Evolutionary conservation across 192 early-diverging fungal species (phyloP).

Genomic region (Coemansia sp.): DNA sequence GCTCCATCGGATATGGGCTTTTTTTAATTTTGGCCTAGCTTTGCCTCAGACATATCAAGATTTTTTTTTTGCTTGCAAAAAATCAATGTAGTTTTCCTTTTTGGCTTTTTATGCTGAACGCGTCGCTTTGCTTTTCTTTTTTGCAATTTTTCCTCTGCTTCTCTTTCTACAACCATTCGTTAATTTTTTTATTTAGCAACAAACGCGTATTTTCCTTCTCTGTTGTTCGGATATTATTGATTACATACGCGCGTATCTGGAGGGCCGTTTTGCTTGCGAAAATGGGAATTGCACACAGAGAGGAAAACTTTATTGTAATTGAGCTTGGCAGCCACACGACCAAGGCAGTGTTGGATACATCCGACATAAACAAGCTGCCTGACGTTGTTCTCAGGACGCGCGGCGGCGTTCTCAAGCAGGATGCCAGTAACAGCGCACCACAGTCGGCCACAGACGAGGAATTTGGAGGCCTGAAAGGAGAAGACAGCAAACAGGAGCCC

Average conservation of each 20-base stretch:
- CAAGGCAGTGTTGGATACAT: conserved; percentile 73
- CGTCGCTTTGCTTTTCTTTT: background rate
- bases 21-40: too few relatives aligned
- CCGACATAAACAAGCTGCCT: conserved; percentile 76
- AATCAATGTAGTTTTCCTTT: background rate
- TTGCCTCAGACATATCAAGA: too few relatives aligned
- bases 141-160: background rate
- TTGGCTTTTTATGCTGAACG: background rate
- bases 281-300: conserved; percentile 55
- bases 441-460: too few relatives aligned
- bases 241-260: too few relatives aligned
- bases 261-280: background rate
- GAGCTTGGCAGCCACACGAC: conserved; percentile 79
- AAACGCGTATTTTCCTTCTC: too few relatives aligned
- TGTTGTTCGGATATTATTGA: too few relatives aligned
- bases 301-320: conserved; percentile 84
- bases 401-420: conserved; percentile 25
- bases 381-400: conserved; percentile 57
- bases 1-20: too few relatives aligned
- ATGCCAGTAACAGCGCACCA: background rate
- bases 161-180: background rate
- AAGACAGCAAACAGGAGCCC: background rate
- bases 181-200: too few relatives aligned
- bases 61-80: background rate
- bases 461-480: too few relatives aligned